Evolutionary conservation across 441 rosid genomes (phyloP), one percentile per base, ranked within the genome.

Genomic region (Eutrema salsugineum): DNA sequence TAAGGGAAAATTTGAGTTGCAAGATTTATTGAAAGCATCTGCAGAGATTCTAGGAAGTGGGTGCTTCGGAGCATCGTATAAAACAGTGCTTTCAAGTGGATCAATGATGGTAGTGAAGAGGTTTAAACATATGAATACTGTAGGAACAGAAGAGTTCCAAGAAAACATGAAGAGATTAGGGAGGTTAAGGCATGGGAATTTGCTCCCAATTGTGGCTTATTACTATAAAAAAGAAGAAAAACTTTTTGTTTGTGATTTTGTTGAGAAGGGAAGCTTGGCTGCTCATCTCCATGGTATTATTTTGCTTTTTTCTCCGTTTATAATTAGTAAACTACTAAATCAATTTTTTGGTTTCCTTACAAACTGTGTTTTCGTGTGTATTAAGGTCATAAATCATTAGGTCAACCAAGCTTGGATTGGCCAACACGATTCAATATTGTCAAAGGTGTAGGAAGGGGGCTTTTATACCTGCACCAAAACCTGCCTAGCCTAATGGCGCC

Each of bases 21-120:
- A 78, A 12, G 87, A 82, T 43, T 63, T 88, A 65, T 76, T 88
- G 19, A 86, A 77, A 53, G 84, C 93, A 33, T 80, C 90, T 0
- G 93, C 91, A 0, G 93, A 88, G 63, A 79, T 84, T 33, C 44
- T 88, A 38, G 88, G 89, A 6, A 86, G 87, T 35, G 93, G 89
- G 0, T 58, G 82, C 59, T 84, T 88, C 0, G 86, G 91, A 9
- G 77, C 84, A 7, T 86, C 91, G 0, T 86, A 88, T 63, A 88
- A 83, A 79, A 82, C 91, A 0, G 64, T 72, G 1, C 74, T 83
- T 22, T 9, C 50, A 1, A 39, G 15, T 0, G 88, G 86, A 36
- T 5, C 71, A 0, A 20, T 63, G 8, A 80, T 88, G 85, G 89
- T 83, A 0, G 93, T 86, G 36, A 88, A 82, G 78, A 82, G 91